phyloP scores from a whole-genome alignment of 148 eudicot genomes.

The Spergularia bocconei region DNA sequence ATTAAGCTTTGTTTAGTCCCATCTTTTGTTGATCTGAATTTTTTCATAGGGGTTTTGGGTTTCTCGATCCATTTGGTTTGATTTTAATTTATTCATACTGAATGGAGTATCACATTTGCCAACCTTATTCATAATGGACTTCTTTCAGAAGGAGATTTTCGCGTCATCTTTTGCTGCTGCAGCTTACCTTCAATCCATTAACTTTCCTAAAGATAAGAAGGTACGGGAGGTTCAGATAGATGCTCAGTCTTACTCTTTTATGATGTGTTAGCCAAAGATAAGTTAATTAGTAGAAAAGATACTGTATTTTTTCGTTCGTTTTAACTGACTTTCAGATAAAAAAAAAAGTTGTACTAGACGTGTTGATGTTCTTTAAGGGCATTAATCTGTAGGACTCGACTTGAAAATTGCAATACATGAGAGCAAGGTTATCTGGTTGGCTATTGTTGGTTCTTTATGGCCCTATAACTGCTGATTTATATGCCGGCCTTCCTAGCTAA shows the following conservation, averaged over 20 bases:
- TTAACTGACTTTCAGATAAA: too few species aligned
- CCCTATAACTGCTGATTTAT: not conserved
- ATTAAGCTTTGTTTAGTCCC: too few species aligned
- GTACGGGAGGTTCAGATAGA: conserved; percentile 28
- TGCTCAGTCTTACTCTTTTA: too few species aligned
- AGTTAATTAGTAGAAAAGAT: too few species aligned
- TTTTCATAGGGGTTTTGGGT: too few species aligned
- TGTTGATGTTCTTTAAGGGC: too few species aligned
- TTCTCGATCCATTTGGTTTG: too few species aligned
- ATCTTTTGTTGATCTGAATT: too few species aligned
- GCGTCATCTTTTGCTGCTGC: conserved; percentile 99
- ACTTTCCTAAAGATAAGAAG: conserved; percentile 94
- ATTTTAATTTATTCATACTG: conserved; percentile 2
- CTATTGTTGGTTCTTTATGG: not conserved
- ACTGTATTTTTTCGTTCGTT: too few species aligned
- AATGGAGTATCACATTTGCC: conserved; percentile 8
- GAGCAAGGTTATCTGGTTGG: not conserved
- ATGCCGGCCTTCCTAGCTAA: not conserved
- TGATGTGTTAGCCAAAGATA: too few species aligned
- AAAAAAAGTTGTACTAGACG: too few species aligned
- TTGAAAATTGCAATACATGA: not conserved
- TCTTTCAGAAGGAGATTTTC: conserved; percentile 90
- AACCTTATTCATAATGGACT: conserved; percentile 18
- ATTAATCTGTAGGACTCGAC: not conserved
- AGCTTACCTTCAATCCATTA: conserved; percentile 82